phyloP scores from a whole-genome alignment of 23 red algal genomes.

The Gracilaria caudata region DNA sequence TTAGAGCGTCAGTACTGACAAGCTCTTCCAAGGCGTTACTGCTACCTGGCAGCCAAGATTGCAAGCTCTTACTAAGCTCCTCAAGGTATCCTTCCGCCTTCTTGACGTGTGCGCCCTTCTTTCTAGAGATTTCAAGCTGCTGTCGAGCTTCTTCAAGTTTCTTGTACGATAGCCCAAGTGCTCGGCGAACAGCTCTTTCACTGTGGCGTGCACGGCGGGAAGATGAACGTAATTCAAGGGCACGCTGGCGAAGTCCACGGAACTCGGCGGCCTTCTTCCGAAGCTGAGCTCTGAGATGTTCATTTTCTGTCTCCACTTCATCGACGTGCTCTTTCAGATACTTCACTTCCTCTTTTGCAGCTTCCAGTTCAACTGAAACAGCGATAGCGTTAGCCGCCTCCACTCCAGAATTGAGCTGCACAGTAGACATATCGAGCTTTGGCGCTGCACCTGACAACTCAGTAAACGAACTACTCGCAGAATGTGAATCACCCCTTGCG shows the following conservation, averaged over 20 bases:
- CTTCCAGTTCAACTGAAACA: slow-evolving; percentile 46
- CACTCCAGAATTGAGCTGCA: slow-evolving; percentile 23
- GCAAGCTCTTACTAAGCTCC: slow-evolving; percentile 49
- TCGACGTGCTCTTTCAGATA: slow-evolving; percentile 71
- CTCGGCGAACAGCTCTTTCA: slow-evolving; percentile 48
- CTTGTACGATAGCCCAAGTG: slow-evolving; percentile 23
- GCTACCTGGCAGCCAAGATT: slow-evolving; percentile 14
- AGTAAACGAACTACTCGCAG: slow-evolving; percentile 47
- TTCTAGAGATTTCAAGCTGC: slow-evolving; percentile 56
- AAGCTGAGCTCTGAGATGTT: slow-evolving; percentile 54
- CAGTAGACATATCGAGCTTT: slow-evolving; percentile 8
- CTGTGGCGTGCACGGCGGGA: slow-evolving; percentile 26
- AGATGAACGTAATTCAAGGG: slow-evolving; percentile 35
- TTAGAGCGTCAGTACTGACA: neutral
- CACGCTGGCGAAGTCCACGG: slow-evolving; percentile 34
- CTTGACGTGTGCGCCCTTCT: slow-evolving; percentile 72
- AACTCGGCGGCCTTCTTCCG: slow-evolving; percentile 59
- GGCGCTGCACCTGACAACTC: slow-evolving; percentile 23
- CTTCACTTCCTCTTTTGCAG: slow-evolving; percentile 47
- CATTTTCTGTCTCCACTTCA: slow-evolving; percentile 67
- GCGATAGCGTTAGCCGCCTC: slow-evolving; percentile 32
- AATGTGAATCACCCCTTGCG: slow-evolving; percentile 1
- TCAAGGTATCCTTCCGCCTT: slow-evolving; percentile 53
- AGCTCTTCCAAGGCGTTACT: neutral
- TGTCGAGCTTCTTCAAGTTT: slow-evolving; percentile 64